Evolutionary conservation across 2,329 filamentous ascomycete genomes (phyloP).

Genomic region (Biscogniauxia marginata): DNA sequence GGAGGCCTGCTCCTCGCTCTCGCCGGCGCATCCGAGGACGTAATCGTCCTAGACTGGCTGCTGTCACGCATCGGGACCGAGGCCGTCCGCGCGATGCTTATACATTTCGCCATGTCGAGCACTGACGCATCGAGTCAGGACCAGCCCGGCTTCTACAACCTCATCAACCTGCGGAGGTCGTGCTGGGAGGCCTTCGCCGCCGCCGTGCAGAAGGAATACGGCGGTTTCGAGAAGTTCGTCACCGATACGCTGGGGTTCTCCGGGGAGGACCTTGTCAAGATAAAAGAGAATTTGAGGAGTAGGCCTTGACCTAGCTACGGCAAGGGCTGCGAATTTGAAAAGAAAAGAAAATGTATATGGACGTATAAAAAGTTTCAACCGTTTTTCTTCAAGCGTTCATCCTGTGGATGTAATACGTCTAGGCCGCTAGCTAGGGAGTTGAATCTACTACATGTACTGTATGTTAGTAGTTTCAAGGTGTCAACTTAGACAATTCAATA

Average conservation of each 20-base stretch:
- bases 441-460: too few relatives aligned
- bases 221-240: constrained; percentile 51
- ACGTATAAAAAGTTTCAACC: too few relatives aligned
- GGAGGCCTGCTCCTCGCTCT: constrained; percentile 50
- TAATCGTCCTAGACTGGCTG: constrained; percentile 49
- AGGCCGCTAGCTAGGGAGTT: too few relatives aligned
- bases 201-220: constrained; percentile 43
- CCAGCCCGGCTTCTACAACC: constrained; percentile 49
- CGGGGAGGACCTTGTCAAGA: constrained; percentile 42
- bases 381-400: too few relatives aligned
- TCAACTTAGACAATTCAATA: too few relatives aligned
- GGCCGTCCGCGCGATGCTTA: constrained; percentile 47
- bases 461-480: too few relatives aligned
- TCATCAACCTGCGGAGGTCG: constrained; percentile 41
- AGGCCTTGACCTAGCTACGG: background rate
- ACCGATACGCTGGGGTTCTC: constrained; percentile 45
- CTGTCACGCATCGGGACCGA: constrained; percentile 54
- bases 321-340: background rate
- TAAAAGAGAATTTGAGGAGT: constrained; percentile 45
- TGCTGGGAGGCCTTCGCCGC: constrained; percentile 48
- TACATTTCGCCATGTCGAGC: constrained; percentile 41
- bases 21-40: constrained; percentile 44
- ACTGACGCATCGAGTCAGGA: constrained; percentile 36
- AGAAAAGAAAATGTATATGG: background rate
- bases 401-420: too few relatives aligned